Percentiles rank a stretch among this genome's conserved stretches.
phyloP scores from a whole-genome alignment of 1,284 basidiomycete genomes.

The Takashimella tepidaria region DNA sequence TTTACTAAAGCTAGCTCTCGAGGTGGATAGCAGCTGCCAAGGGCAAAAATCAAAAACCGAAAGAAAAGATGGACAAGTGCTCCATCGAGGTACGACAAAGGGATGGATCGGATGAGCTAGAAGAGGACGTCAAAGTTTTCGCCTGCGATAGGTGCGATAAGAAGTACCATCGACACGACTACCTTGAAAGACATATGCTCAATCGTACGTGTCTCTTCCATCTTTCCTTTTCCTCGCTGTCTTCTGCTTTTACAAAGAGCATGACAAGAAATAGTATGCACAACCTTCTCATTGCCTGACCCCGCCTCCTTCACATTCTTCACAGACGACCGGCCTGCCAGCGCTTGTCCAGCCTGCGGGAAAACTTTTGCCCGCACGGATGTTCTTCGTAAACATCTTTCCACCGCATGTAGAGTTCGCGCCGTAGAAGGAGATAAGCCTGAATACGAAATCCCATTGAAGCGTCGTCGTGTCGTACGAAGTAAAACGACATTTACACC shows the following conservation, averaged over 20 bases:
- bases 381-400: slow-evolving; percentile 21
- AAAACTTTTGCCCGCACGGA: slow-evolving; percentile 21
- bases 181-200: slow-evolving; percentile 20
- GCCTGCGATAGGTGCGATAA: slow-evolving; percentile 16
- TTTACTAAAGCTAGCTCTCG: too few relatives aligned
- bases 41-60: too few relatives aligned
- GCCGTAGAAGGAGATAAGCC: slow-evolving; percentile 9
- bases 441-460: neutral
- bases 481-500: neutral
- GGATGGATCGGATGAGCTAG: neutral
- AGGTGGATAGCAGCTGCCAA: too few relatives aligned
- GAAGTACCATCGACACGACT: slow-evolving; percentile 19
- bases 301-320: neutral
- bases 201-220: slow-evolving; percentile 16
- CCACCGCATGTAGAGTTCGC: slow-evolving; percentile 19
- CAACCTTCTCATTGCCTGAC: neutral
- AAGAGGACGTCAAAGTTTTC: slow-evolving; percentile 13
- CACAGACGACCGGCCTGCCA: slow-evolving; percentile 14
- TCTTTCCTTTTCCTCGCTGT: neutral
- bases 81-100: too few relatives aligned
- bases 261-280: neutral
- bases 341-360: slow-evolving; percentile 19
- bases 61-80: too few relatives aligned
- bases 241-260: neutral
- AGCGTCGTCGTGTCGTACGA: neutral